phyloP scores from a whole-genome alignment of 2,329 filamentous ascomycete species.

The Talaromyces sp. region DNA sequence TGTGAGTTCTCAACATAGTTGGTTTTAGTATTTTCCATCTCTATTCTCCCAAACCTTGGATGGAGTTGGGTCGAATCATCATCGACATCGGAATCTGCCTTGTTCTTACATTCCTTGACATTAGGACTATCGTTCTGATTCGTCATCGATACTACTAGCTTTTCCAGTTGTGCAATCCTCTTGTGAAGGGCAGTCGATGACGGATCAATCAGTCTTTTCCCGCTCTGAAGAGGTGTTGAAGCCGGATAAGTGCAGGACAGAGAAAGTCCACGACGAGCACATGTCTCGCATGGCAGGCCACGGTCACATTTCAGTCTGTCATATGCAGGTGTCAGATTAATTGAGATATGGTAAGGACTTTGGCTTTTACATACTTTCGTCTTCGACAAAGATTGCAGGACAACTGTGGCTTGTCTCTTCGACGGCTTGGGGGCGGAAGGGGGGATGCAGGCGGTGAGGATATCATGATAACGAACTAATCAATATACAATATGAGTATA shows the following conservation, averaged over 20 bases:
- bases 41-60: slow-evolving; percentile 10
- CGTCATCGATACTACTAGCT: slow-evolving; percentile 7
- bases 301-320: slow-evolving; percentile 14
- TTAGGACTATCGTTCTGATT: not conserved
- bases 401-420: slow-evolving; percentile 15
- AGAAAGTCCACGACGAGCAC: slow-evolving; percentile 10
- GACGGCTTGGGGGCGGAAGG: slow-evolving; percentile 13
- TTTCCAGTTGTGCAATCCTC: slow-evolving; percentile 11
- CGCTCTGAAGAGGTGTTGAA: slow-evolving; percentile 8
- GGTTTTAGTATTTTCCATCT: slow-evolving; percentile 7
- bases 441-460: not conserved
- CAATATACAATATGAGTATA: too few relatives aligned
- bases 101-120: not conserved
- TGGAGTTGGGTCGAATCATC: not conserved
- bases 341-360: not conserved
- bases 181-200: slow-evolving; percentile 4
- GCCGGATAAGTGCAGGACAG: slow-evolving; percentile 8
- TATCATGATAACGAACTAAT: not conserved
- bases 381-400: slow-evolving; percentile 13
- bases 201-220: slow-evolving; percentile 8
- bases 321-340: not conserved
- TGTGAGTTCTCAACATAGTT: slow-evolving; percentile 14
- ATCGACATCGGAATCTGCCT: not conserved
- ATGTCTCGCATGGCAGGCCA: slow-evolving; percentile 11
- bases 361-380: slow-evolving; percentile 7